These are phyloP conservation scores for Lithocarpus polystachyus DNA, from an alignment of 306 rosid genomes.

Conservation along the genomic window DNA sequence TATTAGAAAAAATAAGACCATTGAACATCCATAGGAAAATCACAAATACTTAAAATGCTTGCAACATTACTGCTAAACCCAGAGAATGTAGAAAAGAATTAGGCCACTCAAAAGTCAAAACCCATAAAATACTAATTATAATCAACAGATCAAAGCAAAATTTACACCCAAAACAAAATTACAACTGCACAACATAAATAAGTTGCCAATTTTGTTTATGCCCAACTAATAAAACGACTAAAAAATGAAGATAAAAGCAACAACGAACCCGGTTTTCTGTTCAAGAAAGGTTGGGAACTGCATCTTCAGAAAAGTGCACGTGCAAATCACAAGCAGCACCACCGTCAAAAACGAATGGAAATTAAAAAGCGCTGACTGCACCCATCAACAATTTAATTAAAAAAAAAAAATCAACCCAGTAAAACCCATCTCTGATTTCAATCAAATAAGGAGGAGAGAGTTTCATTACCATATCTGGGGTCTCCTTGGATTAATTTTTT, in stretches of 20 bases:
- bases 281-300: slow-evolving; percentile 73
- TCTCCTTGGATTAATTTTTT: too few relatives aligned
- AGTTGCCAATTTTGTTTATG: too few relatives aligned
- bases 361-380: slow-evolving; percentile 82
- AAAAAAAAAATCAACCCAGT: not conserved
- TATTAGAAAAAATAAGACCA: too few relatives aligned
- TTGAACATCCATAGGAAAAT: too few relatives aligned
- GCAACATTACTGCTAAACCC: too few relatives aligned
- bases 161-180: too few relatives aligned
- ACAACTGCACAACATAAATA: too few relatives aligned
- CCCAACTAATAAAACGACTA: not conserved
- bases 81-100: too few relatives aligned
- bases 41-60: too few relatives aligned
- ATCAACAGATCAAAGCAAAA: too few relatives aligned
- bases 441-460: slow-evolving; percentile 2
- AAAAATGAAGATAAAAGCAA: not conserved
- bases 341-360: slow-evolving; percentile 82
- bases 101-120: too few relatives aligned
- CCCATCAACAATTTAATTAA: not conserved
- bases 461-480: slow-evolving; percentile 35
- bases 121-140: too few relatives aligned
- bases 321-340: slow-evolving; percentile 69
- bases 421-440: not conserved
- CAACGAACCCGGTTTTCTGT: slow-evolving; percentile 65
- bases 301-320: slow-evolving; percentile 80